Percentiles rank a stretch among this genome's conserved stretches.
These are phyloP conservation scores for Parascedosporium putredinis DNA, from an alignment of 2,329 filamentous ascomycete genomes.

Conservation along the genomic window DNA sequence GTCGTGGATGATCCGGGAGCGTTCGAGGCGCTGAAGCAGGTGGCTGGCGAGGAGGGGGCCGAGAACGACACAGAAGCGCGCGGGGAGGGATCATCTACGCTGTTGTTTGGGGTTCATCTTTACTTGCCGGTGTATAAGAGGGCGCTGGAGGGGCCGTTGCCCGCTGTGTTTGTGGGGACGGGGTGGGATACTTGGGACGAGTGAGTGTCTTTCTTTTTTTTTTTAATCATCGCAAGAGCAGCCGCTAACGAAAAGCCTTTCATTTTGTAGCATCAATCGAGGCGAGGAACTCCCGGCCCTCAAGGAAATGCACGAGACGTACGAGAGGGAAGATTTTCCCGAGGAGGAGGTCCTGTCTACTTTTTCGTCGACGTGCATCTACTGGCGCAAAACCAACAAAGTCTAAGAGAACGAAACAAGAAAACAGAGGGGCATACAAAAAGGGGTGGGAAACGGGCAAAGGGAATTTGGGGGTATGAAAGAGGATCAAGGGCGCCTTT, in stretches of 20 bases:
- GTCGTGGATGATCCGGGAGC: conserved; percentile 41
- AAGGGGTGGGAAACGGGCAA: neutral
- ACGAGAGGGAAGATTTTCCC: conserved; percentile 24
- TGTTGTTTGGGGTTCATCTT: conserved; percentile 55
- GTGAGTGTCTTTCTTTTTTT: conserved; percentile 22
- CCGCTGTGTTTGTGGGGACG: conserved; percentile 49
- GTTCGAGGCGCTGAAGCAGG: conserved; percentile 32
- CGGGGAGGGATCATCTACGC: conserved; percentile 18
- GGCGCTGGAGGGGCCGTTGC: conserved; percentile 34
- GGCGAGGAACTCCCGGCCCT: conserved; percentile 20
- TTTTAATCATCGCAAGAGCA: too few species aligned
- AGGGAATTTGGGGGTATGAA: neutral
- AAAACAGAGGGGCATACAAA: neutral
- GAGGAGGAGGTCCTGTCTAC: conserved; percentile 26
- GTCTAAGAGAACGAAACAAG: too few species aligned
- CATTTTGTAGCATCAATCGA: conserved; percentile 6
- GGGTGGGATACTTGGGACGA: conserved; percentile 39
- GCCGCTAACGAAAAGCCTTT: too few species aligned
- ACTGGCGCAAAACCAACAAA: conserved; percentile 19
- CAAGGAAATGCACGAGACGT: conserved; percentile 21
- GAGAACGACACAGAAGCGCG: conserved; percentile 16
- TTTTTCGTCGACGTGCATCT: conserved; percentile 30
- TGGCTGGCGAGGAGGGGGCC: neutral
- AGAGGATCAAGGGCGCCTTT: too few species aligned
- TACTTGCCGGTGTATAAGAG: conserved; percentile 42